Percentiles rank a stretch among this genome's conserved stretches.
These are phyloP conservation scores for Arbutus unedo DNA, from an alignment of 148 eudicot genomes.

Conservation along the genomic window DNA sequence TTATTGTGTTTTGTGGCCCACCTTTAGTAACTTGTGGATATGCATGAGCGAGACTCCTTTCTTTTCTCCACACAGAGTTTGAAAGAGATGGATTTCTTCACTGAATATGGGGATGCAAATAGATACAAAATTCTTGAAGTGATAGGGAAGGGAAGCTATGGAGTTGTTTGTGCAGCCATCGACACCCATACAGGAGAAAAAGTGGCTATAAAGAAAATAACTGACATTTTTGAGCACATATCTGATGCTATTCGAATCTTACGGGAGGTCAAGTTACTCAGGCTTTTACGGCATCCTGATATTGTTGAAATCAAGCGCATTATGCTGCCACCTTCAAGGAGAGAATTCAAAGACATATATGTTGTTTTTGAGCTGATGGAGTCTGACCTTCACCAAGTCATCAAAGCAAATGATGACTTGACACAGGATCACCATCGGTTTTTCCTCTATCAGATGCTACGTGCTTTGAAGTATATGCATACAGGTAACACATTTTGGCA, in stretches of 20 bases:
- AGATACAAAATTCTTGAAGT: slow-evolving; percentile 80
- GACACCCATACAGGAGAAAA: slow-evolving; percentile 86
- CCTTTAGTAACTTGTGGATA: neutral
- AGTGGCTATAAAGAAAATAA: slow-evolving; percentile 86
- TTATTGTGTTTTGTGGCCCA: slow-evolving; percentile 15
- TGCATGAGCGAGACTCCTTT: slow-evolving; percentile 7
- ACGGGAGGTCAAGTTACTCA: slow-evolving; percentile 77
- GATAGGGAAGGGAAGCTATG: slow-evolving; percentile 88
- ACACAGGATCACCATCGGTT: slow-evolving; percentile 85
- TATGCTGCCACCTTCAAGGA: slow-evolving; percentile 76
- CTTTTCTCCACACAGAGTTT: slow-evolving; percentile 36
- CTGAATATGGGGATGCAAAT: slow-evolving; percentile 77
- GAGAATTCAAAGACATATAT: slow-evolving; percentile 78
- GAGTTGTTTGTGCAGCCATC: slow-evolving; percentile 86
- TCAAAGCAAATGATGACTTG: slow-evolving; percentile 85
- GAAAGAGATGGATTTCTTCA: slow-evolving; percentile 72
- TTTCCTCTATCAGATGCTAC: slow-evolving; percentile 88
- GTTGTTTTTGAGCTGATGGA: slow-evolving; percentile 97
- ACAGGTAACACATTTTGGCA: slow-evolving; percentile 42
- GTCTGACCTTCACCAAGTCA: slow-evolving; percentile 87
- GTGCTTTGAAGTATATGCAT: slow-evolving; percentile 90
- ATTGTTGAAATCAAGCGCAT: slow-evolving; percentile 89
- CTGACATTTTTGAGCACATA: slow-evolving; percentile 72
- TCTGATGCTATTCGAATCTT: slow-evolving; percentile 83
- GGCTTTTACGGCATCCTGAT: slow-evolving; percentile 90